A percentile compares a stretch with the other conserved stretches of the same genome.
phyloP scores from a whole-genome alignment of 306 rosid genomes.

The Fragaria nilgerrensis region DNA sequence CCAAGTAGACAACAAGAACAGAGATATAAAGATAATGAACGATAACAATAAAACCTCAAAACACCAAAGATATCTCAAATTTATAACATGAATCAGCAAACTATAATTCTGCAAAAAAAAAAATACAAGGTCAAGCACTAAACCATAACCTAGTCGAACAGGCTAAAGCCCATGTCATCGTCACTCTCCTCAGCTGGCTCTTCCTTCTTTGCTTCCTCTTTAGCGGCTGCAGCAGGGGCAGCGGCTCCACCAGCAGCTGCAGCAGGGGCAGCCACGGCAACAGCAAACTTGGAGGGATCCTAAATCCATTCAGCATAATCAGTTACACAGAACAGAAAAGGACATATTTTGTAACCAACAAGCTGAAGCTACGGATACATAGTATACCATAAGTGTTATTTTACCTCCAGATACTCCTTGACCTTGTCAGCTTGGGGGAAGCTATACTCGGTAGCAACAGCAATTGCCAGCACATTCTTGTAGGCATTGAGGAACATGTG shows the following conservation, averaged over 20 bases:
- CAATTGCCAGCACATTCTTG: slow-evolving; percentile 68
- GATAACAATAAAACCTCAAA: too few relatives aligned
- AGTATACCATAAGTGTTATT: background rate
- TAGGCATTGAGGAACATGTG: slow-evolving; percentile 75
- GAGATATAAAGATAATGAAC: too few relatives aligned
- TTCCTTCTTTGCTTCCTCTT: slow-evolving; percentile 58
- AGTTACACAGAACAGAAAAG: background rate
- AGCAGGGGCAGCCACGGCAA: slow-evolving; percentile 30
- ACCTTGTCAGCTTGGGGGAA: slow-evolving; percentile 76
- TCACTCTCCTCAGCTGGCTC: slow-evolving; percentile 51
- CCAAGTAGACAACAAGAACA: too few relatives aligned
- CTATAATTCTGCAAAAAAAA: too few relatives aligned
- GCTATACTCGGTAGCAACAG: slow-evolving; percentile 59
- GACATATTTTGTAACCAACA: too few relatives aligned
- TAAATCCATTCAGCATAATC: background rate
- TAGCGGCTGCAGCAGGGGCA: slow-evolving; percentile 46
- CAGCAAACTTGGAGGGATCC: slow-evolving; percentile 52
- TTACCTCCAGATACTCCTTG: slow-evolving; percentile 76
- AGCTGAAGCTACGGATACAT: fast-evolving
- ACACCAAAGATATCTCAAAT: too few relatives aligned
- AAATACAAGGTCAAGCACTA: background rate
- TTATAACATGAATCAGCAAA: too few relatives aligned
- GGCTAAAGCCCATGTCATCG: slow-evolving; percentile 50
- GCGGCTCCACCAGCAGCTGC: slow-evolving; percentile 16
- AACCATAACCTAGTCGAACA: slow-evolving; percentile 31